Conservation (phyloP, 176 grass and related monocot species). For the Oryza punctata region DNA sequence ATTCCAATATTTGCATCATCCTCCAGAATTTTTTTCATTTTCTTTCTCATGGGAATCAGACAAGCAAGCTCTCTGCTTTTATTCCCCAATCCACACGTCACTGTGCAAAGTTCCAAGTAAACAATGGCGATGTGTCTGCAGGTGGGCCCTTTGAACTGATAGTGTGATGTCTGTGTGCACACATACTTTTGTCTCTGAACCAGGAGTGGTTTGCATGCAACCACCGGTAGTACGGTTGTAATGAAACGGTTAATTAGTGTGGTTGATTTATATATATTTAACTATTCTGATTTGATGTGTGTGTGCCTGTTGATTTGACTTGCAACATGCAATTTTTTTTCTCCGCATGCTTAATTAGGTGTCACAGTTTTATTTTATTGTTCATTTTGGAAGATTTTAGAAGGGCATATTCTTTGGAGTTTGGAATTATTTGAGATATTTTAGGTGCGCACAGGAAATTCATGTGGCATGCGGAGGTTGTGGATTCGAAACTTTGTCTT, state of each 20-base stretch:
- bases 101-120: constrained; percentile 40
- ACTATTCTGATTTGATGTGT: background rate
- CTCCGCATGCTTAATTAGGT: constrained; percentile 20
- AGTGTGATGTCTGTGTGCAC: background rate
- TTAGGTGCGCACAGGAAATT: background rate
- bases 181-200: background rate
- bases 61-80: constrained; percentile 15
- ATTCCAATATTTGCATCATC: background rate
- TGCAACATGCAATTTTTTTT: background rate
- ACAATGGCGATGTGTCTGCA: constrained; percentile 39
- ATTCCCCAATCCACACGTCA: constrained; percentile 7
- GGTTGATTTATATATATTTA: background rate
- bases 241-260: background rate
- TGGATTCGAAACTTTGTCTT: background rate
- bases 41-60: background rate
- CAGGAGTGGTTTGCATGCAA: background rate
- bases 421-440: background rate
- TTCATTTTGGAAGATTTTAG: constrained; percentile 40
- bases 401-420: constrained; percentile 27
- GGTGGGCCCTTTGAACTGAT: background rate
- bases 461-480: background rate
- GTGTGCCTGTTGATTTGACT: background rate
- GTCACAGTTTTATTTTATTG: constrained; percentile 25
- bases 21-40: background rate
- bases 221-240: background rate